Base-by-base conservation (phyloP, 352 stramenopile species). In the Globisporangium okanoganense region DNA sequence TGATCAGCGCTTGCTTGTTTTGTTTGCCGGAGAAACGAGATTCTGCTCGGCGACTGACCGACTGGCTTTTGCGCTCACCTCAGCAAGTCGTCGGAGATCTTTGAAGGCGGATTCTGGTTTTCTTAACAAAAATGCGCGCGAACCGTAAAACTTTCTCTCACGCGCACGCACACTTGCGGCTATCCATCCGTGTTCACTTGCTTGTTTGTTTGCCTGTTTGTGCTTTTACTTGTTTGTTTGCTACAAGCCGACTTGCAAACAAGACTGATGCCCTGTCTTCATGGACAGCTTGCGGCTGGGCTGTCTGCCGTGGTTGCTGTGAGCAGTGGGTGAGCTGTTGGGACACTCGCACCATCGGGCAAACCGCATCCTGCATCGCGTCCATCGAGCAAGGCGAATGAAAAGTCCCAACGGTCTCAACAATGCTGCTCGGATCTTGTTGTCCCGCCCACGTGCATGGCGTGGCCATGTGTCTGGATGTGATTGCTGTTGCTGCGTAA, bases 221-320 rank as follows among this genome's bases (percentile, higher is more conserved):
- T 27, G 45, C 8, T 8, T 4, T 1, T 4, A 20, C 12, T 24
- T 36, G n/a, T 53, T 14, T n/a, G 16, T n/a, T n/a, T n/a, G n/a
- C n/a, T n/a, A n/a, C n/a, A n/a, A n/a, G n/a, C n/a, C n/a, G n/a
- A n/a, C 14, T n/a, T 43, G 4, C 36, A 43, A 18, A 20, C 36
- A 43, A 2, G 48, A n/a, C n/a, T n/a, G n/a, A n/a, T n/a, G n/a
- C 48, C 48, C 48, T 55, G 48, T 55, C 48, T 55, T 55, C 48
- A n/a, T 55, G 48, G 48, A 55, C 48, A 55, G 18, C 48, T 50
- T 33, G 43, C 43, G 35, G 35, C 2, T 12, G 8, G 35, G 9
- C 44, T 31, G 14, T 31, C 22, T 13, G 45, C 14, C 4, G n/a
- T n/a, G 12, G n/a, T 43, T 4, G 12, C 35, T 16, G 9, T 40